Evolutionary conservation across 495 filamentous ascomycete genomes (phyloP), one percentile per base, ranked within the genome.

Genomic region (Aspergillus taichungensis): DNA sequence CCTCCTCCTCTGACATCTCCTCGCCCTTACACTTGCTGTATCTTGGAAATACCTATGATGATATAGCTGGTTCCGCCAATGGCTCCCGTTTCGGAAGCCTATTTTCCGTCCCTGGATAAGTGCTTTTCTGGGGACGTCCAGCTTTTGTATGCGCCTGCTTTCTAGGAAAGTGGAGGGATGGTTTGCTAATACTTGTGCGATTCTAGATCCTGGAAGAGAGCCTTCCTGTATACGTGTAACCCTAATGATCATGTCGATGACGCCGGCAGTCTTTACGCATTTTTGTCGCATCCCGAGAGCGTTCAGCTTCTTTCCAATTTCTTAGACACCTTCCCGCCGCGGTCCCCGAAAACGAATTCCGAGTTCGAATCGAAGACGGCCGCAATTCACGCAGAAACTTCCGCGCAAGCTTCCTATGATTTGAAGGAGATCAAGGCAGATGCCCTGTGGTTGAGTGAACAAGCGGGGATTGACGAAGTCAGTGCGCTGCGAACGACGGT

Each of bases 361-460:
- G 79, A 79, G 18, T 95, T 95, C 59, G 85, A 91, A 43, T 88
- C 83, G 34, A 90, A 82, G 63, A 96, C 88, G 1, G 84, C 91
- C 12, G 82, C 90, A n/a, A 94, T 96, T 42, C 83, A 95, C 60
- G 81, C 89, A 36, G 76, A 85, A 18, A 83, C 86, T 5, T 76
- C 77, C 7, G 66, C 78, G 14, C 79, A 80, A 51, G 74, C 77
- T 11, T 74, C 75, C 27, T 88, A 84, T 61, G 74, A 90, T 55
- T 73, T 96, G 38, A 78, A 83, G 18, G 74, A 87, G 62, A 81
- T 97, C 55, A 95, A 94, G 63, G 75, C 78, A 18, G 92, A 95
- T 62, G 78, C 87, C 31, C 62, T 84, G 33, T 95, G 89, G 87
- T 70, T 98, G 40, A 89, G 85, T 58, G 74, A 84, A 45, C 75